These are phyloP conservation scores for Penicillium nordicum DNA, from an alignment of 2,329 filamentous ascomycete species.

Conservation along the genomic window DNA sequence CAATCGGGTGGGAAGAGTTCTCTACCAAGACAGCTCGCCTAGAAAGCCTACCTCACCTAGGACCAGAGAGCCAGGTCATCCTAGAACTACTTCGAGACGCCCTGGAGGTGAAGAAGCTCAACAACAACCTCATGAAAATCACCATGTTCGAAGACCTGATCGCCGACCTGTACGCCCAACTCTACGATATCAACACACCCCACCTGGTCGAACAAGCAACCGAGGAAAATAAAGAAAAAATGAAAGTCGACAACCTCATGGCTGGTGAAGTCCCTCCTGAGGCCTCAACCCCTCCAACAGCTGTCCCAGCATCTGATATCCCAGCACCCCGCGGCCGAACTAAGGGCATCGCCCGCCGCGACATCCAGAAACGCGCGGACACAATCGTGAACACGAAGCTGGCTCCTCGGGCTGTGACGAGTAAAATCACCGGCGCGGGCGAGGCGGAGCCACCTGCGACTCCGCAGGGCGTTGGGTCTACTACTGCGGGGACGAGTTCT, in stretches of 20 bases:
- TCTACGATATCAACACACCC: conserved; percentile 40
- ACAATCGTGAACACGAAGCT: conserved; percentile 48
- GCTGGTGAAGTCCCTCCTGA: conserved; percentile 32
- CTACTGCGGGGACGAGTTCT: conserved; percentile 46
- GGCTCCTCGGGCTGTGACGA: conserved; percentile 27
- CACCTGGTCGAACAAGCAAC: conserved; percentile 40
- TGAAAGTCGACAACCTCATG: conserved; percentile 48
- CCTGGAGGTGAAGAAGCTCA: conserved; percentile 72
- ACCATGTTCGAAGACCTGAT: conserved; percentile 88
- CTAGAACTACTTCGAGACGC: conserved; percentile 64
- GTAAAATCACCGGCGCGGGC: conserved; percentile 21
- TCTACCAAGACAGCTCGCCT: conserved; percentile 56
- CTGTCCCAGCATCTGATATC: conserved; percentile 33
- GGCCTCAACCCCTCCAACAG: conserved; percentile 28
- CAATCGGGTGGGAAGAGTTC: conserved; percentile 64
- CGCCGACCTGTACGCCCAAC: conserved; percentile 76
- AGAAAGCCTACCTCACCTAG: conserved; percentile 56
- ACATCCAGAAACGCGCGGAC: conserved; percentile 59
- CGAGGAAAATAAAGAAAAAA: conserved; percentile 47
- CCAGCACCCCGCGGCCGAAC: conserved; percentile 43
- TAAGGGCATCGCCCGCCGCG: conserved; percentile 58
- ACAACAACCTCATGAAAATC: conserved; percentile 81
- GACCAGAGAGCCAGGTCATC: conserved; percentile 45
- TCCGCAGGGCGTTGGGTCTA: conserved; percentile 9
- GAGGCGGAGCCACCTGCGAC: conserved; percentile 23